Percentiles rank a stretch among this genome's conserved stretches.
phyloP scores from a whole-genome alignment of 2,329 filamentous ascomycete species.

The Penicillium hesseltinei region DNA sequence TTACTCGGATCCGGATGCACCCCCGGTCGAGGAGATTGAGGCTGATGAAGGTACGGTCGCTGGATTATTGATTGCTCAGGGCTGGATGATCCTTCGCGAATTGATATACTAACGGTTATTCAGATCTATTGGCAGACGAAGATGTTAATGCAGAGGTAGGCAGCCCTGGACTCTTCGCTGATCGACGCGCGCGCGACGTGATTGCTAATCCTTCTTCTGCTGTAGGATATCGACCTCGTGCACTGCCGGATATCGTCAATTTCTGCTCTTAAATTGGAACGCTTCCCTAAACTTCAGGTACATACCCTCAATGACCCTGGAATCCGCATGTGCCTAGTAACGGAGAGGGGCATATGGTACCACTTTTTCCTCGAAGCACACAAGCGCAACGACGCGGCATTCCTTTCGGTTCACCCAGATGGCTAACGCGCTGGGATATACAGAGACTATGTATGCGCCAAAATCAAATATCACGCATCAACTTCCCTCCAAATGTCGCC shows the following conservation, averaged over 20 bases:
- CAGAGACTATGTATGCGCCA: conserved; percentile 83
- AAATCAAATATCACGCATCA: conserved; percentile 79
- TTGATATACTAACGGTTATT: conserved; percentile 11
- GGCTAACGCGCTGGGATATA: background rate
- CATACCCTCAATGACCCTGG: background rate
- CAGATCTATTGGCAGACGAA: conserved; percentile 60
- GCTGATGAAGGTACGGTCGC: conserved; percentile 70
- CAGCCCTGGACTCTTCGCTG: background rate
- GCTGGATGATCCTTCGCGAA: background rate
- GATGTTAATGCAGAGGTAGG: conserved; percentile 53
- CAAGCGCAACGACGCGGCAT: background rate
- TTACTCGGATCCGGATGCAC: conserved; percentile 69
- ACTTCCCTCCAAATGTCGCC: conserved; percentile 67
- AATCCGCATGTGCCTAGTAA: background rate
- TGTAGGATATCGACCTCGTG: conserved; percentile 80
- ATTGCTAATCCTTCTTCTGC: conserved; percentile 15
- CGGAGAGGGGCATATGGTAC: background rate
- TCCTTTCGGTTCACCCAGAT: background rate
- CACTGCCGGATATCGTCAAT: conserved; percentile 82
- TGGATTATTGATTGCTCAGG: background rate
- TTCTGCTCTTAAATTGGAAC: conserved; percentile 71
- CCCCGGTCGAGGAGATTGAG: conserved; percentile 70
- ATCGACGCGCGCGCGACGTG: background rate
- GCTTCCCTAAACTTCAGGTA: conserved; percentile 72
- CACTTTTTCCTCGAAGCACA: background rate